Conservation (phyloP, 2,329 filamentous ascomycete genomes). For the Arthroderma sp. region DNA sequence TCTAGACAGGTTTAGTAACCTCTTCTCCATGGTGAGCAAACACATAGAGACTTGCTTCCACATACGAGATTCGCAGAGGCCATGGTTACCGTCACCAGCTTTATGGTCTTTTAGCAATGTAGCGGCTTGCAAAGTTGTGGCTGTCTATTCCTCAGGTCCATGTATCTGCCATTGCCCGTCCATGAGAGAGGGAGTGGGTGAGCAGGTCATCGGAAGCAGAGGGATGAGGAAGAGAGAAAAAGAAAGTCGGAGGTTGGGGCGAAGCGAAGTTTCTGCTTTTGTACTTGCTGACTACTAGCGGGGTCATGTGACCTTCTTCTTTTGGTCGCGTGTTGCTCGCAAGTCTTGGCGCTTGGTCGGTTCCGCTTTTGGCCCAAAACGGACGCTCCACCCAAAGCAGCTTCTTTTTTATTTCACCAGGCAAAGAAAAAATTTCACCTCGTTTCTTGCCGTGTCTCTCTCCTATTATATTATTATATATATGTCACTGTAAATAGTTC, state of each 20-base stretch:
- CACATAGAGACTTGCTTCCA: slow-evolving; percentile 24
- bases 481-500: not conserved
- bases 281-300: slow-evolving; percentile 7
- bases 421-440: not conserved
- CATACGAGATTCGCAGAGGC: slow-evolving; percentile 33
- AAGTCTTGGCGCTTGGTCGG: not conserved
- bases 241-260: not conserved
- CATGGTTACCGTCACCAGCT: slow-evolving; percentile 23
- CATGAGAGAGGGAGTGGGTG: not conserved
- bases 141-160: not conserved
- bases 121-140: not conserved
- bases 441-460: not conserved
- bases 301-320: not conserved
- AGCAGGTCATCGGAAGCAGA: not conserved
- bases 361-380: not conserved
- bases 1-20: slow-evolving; percentile 34
- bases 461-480: not conserved
- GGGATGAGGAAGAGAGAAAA: not conserved
- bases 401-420: not conserved
- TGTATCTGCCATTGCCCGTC: slow-evolving; percentile 1
- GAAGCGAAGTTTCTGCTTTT: slow-evolving; percentile 7
- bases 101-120: not conserved
- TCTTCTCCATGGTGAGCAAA: slow-evolving; percentile 13
- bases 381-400: not conserved
- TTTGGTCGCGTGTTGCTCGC: not conserved